These are phyloP conservation scores for Cichorium intybus DNA, from an alignment of 140 eudicot species.

Conservation along the genomic window DNA sequence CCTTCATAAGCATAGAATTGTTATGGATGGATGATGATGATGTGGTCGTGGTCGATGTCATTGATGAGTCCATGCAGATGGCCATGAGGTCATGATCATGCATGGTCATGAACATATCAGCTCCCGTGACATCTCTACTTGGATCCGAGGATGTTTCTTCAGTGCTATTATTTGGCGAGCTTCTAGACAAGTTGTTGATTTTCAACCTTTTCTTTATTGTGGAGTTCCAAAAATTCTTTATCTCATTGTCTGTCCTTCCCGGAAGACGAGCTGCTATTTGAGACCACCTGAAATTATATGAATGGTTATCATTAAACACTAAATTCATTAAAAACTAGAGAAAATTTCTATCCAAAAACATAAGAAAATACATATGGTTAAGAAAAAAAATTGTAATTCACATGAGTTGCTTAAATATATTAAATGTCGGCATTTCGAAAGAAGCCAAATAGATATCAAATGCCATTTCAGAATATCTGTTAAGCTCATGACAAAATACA, in stretches of 20 bases:
- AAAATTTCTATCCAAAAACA: not conserved
- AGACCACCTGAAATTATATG: constrained; percentile 53
- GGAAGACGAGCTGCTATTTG: constrained; percentile 93
- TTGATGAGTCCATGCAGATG: constrained; percentile 57
- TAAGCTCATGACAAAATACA: too few relatives aligned
- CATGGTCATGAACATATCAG: constrained; percentile 38
- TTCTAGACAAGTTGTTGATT: constrained; percentile 23
- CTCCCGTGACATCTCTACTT: constrained; percentile 15
- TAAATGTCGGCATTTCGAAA: too few relatives aligned
- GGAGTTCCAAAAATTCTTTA: constrained; percentile 85
- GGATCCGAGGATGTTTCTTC: constrained; percentile 35
- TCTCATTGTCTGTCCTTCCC: constrained; percentile 83
- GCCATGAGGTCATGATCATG: constrained; percentile 48
- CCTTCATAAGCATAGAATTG: constrained; percentile 14
- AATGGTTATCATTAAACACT: not conserved
- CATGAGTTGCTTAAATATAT: not conserved
- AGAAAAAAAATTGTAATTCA: too few relatives aligned
- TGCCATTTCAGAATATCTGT: too few relatives aligned
- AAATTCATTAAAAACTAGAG: not conserved
- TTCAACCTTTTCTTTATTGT: constrained; percentile 72
- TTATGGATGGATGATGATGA: constrained; percentile 55
- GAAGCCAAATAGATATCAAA: too few relatives aligned
- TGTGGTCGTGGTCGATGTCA: constrained; percentile 47
- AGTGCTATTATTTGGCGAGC: constrained; percentile 41
- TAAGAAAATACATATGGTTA: not conserved